Conservation (phyloP, 352 stramenopile species). For the Phytopythium sindhum region DNA sequence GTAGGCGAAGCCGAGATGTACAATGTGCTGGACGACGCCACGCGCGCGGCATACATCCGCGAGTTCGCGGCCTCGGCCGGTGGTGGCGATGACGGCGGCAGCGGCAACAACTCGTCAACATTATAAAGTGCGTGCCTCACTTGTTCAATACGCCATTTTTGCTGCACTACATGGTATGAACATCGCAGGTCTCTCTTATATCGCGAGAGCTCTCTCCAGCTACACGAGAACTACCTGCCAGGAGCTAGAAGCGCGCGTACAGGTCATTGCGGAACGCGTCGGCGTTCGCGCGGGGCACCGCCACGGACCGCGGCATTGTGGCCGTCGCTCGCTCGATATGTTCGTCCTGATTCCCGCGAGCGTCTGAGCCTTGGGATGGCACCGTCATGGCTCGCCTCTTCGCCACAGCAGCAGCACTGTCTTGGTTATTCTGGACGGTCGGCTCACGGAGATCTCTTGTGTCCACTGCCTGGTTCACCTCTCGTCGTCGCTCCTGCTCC, state of each 20-base stretch:
- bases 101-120: background rate
- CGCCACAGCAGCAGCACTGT: background rate
- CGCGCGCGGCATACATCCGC: constrained; percentile 34
- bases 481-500: constrained; percentile 13
- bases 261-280: constrained; percentile 28
- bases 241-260: constrained; percentile 24
- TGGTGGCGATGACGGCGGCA: background rate
- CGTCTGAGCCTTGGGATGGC: background rate
- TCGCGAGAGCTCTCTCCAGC: background rate
- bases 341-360: background rate
- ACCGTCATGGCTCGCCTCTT: constrained; percentile 2
- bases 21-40: constrained; percentile 50
- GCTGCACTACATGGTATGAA: background rate
- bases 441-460: background rate
- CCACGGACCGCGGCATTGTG: background rate
- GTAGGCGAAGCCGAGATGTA: constrained; percentile 54
- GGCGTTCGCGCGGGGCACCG: no score
- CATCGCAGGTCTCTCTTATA: constrained; percentile 2
- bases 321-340: background rate
- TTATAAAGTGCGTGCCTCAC: background rate
- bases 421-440: background rate
- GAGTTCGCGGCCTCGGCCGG: constrained; percentile 24
- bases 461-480: background rate
- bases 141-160: no score
- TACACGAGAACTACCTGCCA: background rate